Evolutionary conservation across 306 rosid species (phyloP), one percentile per base, ranked within the genome.

Genomic region (Fragaria ananassa): DNA sequence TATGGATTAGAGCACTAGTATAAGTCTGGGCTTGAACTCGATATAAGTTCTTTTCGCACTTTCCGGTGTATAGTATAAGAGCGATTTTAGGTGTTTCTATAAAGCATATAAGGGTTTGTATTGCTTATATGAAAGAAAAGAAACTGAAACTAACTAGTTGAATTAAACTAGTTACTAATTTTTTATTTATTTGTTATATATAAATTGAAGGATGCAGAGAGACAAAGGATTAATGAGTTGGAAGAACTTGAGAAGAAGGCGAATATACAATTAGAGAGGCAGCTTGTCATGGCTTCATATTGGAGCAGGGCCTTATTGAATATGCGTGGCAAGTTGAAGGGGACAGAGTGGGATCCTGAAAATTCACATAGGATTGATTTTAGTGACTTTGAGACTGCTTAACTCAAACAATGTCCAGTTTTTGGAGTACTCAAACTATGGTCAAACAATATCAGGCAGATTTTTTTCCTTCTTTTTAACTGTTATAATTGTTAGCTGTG

Each of bases 341-440:
- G 97, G 75, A 88, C 97, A 2, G 97, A 95, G 75, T 90, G 92
- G 92, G 99, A 95, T 88, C 99, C 97, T 45, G 97, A 89, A 79
- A 88, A 84, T 78, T 95, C 99, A 8, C 97, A 92, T 78, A 82
- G 77, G 85, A 95, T 95, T 78, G 86, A 88, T 66, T 95, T 83
- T 63, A 92, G 97, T 54, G 93, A 92, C 84, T 95, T 76, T 76
- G 93, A 90, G 79, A 80, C 86, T 95, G 74, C 96, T 95, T 60
- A 84, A 89, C 73, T 88, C 97, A 17, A 90, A 89, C 69, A 89
- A 83, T 75, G 99, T 88, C 31, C 97, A 86, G 86, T 89, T 84
- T 75, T 78, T 95, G 85, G 99, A 95, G 87, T 92, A 95, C 82
- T 90, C 97, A 61, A 89, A 95, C 83, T 92, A 92, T 81, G 99